Base-by-base conservation (phyloP, 2,329 filamentous ascomycete species). In the Colletotrichum lindemuthianum region DNA sequence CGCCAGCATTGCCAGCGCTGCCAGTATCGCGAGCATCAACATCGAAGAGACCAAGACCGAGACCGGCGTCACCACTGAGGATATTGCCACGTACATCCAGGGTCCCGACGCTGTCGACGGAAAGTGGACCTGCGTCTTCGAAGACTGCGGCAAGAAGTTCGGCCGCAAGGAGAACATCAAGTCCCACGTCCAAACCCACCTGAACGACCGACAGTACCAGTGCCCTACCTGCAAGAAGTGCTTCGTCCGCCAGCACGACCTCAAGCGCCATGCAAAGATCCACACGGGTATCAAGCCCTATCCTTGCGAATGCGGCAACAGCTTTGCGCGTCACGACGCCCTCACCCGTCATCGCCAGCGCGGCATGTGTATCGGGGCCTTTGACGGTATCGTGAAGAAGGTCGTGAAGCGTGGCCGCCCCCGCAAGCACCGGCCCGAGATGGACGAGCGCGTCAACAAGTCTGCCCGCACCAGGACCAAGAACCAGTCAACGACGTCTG, bases 141-240 rank as follows among this genome's bases (percentile, higher is more conserved):
- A 92, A 8, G 89, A 89, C 34, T 99, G 96, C 77, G 87, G 89
- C 70, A 97, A 97, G 77, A 88, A 89, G 57, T 98, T 99, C 74
- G 95, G 94, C n/a, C 88, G 96, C 70, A 97, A 97, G 77, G 96
- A 99, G 77, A 98, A 99, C 79, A 97, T 98, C 82, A 97, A 97
- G 76, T 97, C 94, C 1, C 96, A 99, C 76, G 92, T 99, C 12
- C 96, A 99, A 79, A 99, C 96, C 4, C 96, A 99, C 78, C 89
- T 99, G 68, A 96, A 96, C 72, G 96, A 99, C 76, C 88, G 96
- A 51, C 96, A 97, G 75, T 99, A 93, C 80, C 90, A 92, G 77
- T 99, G 96, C 79, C 93, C 95, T 49, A 90, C 92, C 59, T 99
- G 96, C 81, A 86, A 91, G 56, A 98, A 98, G 80, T 95, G 93